Conservation (phyloP, 2,329 filamentous ascomycete species). For the Fusarium aywerte region DNA sequence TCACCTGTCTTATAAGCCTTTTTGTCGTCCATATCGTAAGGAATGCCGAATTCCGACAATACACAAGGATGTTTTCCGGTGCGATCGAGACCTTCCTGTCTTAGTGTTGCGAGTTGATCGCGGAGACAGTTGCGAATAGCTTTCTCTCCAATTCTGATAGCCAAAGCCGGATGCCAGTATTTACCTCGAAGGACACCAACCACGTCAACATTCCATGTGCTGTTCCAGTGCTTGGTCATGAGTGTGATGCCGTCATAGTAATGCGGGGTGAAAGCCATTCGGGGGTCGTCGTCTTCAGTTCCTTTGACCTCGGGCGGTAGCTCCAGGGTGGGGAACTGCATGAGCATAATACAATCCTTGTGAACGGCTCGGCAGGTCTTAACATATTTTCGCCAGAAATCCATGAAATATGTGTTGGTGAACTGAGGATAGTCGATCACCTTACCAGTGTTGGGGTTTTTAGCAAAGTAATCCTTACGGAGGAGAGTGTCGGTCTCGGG, state of each 20-base stretch:
- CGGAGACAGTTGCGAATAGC: constrained; percentile 94
- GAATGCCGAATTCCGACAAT: constrained; percentile 95
- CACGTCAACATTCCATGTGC: constrained; percentile 96
- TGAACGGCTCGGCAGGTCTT: constrained; percentile 80
- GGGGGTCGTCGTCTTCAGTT: constrained; percentile 86
- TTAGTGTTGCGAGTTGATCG: constrained; percentile 85
- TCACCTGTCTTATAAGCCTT: constrained; percentile 95
- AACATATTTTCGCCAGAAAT: constrained; percentile 81
- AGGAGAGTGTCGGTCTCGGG: constrained; percentile 79
- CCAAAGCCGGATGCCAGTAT: constrained; percentile 89
- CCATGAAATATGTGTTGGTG: constrained; percentile 91
- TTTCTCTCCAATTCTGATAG: constrained; percentile 90
- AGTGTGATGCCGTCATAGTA: constrained; percentile 97
- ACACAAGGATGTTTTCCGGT: constrained; percentile 90
- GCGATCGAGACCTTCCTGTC: constrained; percentile 86
- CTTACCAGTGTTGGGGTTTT: constrained; percentile 78
- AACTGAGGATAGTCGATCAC: constrained; percentile 84
- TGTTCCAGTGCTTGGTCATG: constrained; percentile 99
- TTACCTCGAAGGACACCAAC: constrained; percentile 89
- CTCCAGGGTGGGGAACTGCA: constrained; percentile 92
- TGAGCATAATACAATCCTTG: constrained; percentile 84
- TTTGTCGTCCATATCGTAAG: constrained; percentile 98
- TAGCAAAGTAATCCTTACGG: constrained; percentile 87
- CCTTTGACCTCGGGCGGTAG: constrained; percentile 89
- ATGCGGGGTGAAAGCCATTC: constrained; percentile 92